These are phyloP conservation scores for Aspergillus vadensis DNA, from an alignment of 2,329 filamentous ascomycete species.

Conservation along the genomic window DNA sequence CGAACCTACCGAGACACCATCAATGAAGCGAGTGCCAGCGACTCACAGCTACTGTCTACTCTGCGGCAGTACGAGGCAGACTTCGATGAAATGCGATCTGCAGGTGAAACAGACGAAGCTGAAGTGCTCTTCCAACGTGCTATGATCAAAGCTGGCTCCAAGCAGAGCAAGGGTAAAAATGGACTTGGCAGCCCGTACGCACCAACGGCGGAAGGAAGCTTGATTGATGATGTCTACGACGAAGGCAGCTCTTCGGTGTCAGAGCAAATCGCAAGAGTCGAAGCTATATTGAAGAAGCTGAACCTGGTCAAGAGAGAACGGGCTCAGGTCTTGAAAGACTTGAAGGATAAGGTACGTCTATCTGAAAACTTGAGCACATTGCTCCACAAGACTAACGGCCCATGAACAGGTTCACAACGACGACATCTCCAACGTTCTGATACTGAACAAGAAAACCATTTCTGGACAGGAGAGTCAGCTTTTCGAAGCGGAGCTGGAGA, in stretches of 20 bases:
- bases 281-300: conserved; percentile 86
- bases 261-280: conserved; percentile 85
- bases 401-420: conserved; percentile 78
- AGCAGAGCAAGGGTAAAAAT: conserved; percentile 60
- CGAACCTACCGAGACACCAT: conserved; percentile 84
- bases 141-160: conserved; percentile 72
- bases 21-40: conserved; percentile 84
- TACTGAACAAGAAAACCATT: conserved; percentile 96
- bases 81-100: conserved; percentile 92
- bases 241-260: conserved; percentile 78
- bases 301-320: conserved; percentile 91
- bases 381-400: conserved; percentile 1
- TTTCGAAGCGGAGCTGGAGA: conserved; percentile 95
- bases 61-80: conserved; percentile 83
- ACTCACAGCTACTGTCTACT: conserved; percentile 78
- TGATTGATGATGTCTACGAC: conserved; percentile 89
- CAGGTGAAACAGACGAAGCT: conserved; percentile 81
- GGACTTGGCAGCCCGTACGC: conserved; percentile 61
- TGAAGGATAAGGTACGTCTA: conserved; percentile 85
- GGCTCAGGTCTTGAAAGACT: conserved; percentile 87
- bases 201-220: conserved; percentile 66
- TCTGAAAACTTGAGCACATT: background rate
- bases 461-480: conserved; percentile 87
- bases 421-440: conserved; percentile 95
- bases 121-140: conserved; percentile 87